phyloP scores from a whole-genome alignment of 257 asterid genomes.

The Plantago elongata region DNA sequence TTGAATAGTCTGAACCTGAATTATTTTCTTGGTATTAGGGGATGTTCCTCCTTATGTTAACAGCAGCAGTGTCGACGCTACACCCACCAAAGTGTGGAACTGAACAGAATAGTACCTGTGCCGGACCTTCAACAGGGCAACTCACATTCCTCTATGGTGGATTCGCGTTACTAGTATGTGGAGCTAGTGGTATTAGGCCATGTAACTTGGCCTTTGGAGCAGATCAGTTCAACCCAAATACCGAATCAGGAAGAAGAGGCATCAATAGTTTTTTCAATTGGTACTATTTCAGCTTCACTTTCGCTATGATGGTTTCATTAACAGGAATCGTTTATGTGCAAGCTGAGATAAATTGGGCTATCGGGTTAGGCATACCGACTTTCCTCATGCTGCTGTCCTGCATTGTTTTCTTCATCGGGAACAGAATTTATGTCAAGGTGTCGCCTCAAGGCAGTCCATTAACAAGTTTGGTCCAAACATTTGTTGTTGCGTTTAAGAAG shows the following conservation, averaged over 20 bases:
- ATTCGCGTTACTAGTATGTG: slow-evolving; percentile 30
- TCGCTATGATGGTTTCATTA: slow-evolving; percentile 46
- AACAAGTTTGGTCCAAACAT: slow-evolving; percentile 29
- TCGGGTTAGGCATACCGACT: slow-evolving; percentile 44
- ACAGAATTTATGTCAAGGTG: slow-evolving; percentile 35
- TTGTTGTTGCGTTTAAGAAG: slow-evolving; percentile 39
- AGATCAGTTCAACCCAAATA: slow-evolving; percentile 45
- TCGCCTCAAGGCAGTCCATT: slow-evolving; percentile 46
- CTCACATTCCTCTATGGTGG: slow-evolving; percentile 22
- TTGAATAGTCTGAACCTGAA: background rate
- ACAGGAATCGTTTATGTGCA: slow-evolving; percentile 44
- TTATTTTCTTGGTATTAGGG: slow-evolving; percentile 24
- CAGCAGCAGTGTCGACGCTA: slow-evolving; percentile 33
- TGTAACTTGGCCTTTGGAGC: slow-evolving; percentile 54
- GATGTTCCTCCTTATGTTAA: slow-evolving; percentile 43
- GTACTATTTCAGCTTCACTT: slow-evolving; percentile 53
- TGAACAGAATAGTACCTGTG: slow-evolving; percentile 16
- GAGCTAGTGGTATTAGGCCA: slow-evolving; percentile 55
- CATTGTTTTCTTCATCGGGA: slow-evolving; percentile 36
- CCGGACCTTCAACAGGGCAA: slow-evolving; percentile 30
- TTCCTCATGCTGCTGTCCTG: slow-evolving; percentile 41
- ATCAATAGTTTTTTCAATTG: slow-evolving; percentile 49
- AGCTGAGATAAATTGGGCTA: slow-evolving; percentile 36
- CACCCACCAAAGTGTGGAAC: slow-evolving; percentile 32
- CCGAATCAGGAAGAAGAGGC: slow-evolving; percentile 38